Conservation (phyloP, 169 alveolate species). For the Cystoisospora suis region DNA sequence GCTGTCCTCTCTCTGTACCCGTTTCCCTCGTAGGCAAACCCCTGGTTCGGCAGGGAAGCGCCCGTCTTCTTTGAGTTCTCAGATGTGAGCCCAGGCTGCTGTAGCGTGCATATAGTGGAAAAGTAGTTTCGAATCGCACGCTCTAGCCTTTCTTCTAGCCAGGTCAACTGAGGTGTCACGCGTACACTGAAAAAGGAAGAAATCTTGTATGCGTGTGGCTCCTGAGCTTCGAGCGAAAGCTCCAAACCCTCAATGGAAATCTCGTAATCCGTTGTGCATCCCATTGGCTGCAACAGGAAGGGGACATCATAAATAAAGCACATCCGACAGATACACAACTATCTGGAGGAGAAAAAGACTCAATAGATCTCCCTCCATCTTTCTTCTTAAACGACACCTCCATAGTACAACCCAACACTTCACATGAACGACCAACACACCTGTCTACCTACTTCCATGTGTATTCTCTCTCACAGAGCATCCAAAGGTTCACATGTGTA, state of each 20-base stretch:
- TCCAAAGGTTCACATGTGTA: neutral
- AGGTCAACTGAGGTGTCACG: neutral
- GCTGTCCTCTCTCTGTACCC: neutral
- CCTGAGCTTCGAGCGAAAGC: neutral
- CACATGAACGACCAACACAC: no score
- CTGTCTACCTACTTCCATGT: no score
- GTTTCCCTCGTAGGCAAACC: neutral
- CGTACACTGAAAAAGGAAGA: conserved; percentile 16
- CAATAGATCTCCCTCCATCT: neutral
- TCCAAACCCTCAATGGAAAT: conserved; percentile 25
- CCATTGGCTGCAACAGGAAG: neutral
- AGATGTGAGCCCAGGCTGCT: neutral
- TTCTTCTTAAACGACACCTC: no score
- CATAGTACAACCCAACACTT: no score
- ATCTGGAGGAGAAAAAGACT: neutral
- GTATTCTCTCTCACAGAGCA: neutral
- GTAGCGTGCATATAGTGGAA: neutral
- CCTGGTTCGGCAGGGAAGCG: neutral
- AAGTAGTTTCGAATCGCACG: neutral
- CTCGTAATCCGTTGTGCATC: neutral
- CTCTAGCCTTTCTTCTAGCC: conserved; percentile 5
- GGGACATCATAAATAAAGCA: neutral
- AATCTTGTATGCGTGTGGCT: neutral
- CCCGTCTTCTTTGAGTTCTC: neutral
- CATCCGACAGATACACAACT: neutral